Evolutionary conservation across 176 grass and related monocot species (phyloP).

Genomic region (Phragmites australis): DNA sequence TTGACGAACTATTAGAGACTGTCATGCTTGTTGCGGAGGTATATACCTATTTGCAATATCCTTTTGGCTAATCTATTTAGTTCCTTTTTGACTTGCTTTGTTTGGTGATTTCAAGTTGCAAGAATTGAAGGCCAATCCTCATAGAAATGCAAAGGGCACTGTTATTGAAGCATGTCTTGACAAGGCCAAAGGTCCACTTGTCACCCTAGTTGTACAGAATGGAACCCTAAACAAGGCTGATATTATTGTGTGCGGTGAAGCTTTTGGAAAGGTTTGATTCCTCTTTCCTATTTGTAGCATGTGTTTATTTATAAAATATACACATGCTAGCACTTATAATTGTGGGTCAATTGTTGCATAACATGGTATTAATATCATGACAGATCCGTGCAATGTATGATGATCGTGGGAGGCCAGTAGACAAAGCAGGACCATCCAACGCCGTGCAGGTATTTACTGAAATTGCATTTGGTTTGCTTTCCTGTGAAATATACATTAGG

Average conservation of each 20-base stretch:
- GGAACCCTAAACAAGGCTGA: conserved; percentile 88
- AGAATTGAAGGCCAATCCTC: conserved; percentile 97
- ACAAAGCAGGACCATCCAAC: conserved; percentile 82
- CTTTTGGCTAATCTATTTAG: conserved; percentile 31
- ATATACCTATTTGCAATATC: conserved; percentile 20
- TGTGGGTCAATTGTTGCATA: conserved; percentile 38
- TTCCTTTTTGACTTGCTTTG: conserved; percentile 26
- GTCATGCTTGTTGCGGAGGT: conserved; percentile 98
- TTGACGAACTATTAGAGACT: conserved; percentile 91
- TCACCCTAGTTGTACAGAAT: conserved; percentile 88
- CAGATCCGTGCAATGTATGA: conserved; percentile 99
- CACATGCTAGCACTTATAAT: conserved; percentile 16
- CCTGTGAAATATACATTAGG: conserved; percentile 14
- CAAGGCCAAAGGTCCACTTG: conserved; percentile 85
- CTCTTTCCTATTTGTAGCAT: conserved; percentile 17
- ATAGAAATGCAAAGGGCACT: conserved; percentile 93
- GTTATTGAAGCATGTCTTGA: conserved; percentile 93
- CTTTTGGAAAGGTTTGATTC: conserved; percentile 87
- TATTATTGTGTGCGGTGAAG: conserved; percentile 91
- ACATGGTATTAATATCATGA: conserved; percentile 22
- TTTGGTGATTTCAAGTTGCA: conserved; percentile 72
- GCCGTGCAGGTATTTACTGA: conserved; percentile 70
- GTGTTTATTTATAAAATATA: conserved; percentile 23
- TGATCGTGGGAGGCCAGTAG: conserved; percentile 73
- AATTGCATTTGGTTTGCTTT: conserved; percentile 4